phyloP scores from a whole-genome alignment of 345 rosid species.

The Mercurialis annua region DNA sequence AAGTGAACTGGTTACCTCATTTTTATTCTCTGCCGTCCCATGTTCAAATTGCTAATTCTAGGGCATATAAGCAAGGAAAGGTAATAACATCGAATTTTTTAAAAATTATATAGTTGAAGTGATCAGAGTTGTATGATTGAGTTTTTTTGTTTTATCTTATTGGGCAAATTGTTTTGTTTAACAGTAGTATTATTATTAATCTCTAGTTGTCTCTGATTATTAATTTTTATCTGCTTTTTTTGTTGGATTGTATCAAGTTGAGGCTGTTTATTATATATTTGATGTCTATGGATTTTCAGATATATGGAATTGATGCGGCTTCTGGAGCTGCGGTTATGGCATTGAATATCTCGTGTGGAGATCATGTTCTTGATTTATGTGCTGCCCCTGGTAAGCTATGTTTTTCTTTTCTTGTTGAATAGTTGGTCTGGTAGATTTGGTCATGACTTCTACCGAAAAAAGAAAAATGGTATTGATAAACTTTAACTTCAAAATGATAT shows the following conservation, averaged over 20 bases:
- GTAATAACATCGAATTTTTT: constrained; percentile 23
- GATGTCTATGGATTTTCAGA: constrained; percentile 33
- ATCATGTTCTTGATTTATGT: constrained; percentile 91
- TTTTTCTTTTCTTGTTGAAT: not conserved
- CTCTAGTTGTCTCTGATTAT: not conserved
- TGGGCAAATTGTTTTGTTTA: not conserved
- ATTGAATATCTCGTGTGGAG: constrained; percentile 61
- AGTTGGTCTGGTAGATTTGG: not conserved
- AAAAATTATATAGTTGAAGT: not conserved
- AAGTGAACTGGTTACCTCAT: constrained; percentile 64
- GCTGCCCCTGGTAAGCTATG: constrained; percentile 72
- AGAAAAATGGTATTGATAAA: too few relatives aligned
- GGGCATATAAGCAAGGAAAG: constrained; percentile 68
- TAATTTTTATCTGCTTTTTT: too few relatives aligned
- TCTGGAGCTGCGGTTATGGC: constrained; percentile 89
- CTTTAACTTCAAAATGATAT: not conserved
- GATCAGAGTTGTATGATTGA: too few relatives aligned
- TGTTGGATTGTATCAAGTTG: too few relatives aligned
- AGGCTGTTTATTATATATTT: not conserved
- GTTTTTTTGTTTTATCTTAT: not conserved
- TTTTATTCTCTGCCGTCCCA: constrained; percentile 75
- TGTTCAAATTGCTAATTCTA: constrained; percentile 68
- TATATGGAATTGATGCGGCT: constrained; percentile 93
- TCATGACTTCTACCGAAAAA: not conserved
- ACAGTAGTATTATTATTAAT: not conserved